Percentiles rank a stretch among this genome's conserved stretches.
Conservation (phyloP, 1,139 yeast species). For the Schizosaccharomyces versatilis region DNA sequence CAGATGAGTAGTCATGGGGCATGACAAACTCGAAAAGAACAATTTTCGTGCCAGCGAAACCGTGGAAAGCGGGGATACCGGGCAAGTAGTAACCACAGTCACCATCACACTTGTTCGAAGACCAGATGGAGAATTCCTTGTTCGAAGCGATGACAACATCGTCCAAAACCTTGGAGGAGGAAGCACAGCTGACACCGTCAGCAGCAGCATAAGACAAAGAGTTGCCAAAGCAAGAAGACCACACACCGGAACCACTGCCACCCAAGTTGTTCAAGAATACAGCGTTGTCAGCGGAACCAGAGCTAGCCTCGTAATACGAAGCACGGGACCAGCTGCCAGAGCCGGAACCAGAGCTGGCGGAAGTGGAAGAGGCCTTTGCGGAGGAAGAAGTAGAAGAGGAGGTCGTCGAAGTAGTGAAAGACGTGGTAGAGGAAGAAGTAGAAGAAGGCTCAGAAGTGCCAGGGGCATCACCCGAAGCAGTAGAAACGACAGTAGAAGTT, state of each 20-base stretch:
- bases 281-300: conserved; percentile 41
- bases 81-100: conserved; percentile 76
- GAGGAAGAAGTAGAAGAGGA: conserved; percentile 14
- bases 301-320: conserved; percentile 42
- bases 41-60: conserved; percentile 54
- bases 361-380: conserved; percentile 17
- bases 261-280: conserved; percentile 71
- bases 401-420: conserved; percentile 14
- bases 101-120: conserved; percentile 40
- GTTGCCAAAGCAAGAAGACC: conserved; percentile 68
- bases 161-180: conserved; percentile 36
- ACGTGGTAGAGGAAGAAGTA: conserved; percentile 11
- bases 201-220: conserved; percentile 61
- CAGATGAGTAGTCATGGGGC: conserved; percentile 42
- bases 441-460: conserved; percentile 11
- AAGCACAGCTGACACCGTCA: conserved; percentile 50
- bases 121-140: conserved; percentile 56
- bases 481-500: conserved; percentile 12
- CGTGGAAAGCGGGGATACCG: conserved; percentile 80
- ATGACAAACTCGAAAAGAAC: conserved; percentile 75
- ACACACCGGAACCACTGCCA: conserved; percentile 61
- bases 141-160: conserved; percentile 48
- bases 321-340: conserved; percentile 45
- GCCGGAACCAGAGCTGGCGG: conserved; percentile 16
- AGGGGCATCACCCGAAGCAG: neutral